Conservation (phyloP, 108 stramenopile species). For the Cyclotella sp. region DNA sequence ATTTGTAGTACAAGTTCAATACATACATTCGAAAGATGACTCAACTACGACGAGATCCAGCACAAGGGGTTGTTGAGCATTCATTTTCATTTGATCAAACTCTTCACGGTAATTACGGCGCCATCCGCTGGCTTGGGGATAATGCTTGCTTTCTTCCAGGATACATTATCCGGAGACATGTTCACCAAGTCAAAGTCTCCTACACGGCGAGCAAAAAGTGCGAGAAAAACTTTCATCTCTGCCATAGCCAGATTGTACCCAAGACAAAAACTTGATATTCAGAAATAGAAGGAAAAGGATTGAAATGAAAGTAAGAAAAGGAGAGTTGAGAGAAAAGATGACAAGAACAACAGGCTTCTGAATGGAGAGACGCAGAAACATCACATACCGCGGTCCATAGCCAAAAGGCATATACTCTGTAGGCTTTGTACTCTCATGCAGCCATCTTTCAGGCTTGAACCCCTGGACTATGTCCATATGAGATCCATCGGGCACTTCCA, state of each 20-base stretch:
- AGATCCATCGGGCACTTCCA: conserved; percentile 30
- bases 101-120: conserved; percentile 25
- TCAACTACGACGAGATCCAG: background rate
- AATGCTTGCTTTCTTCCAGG: conserved; percentile 40
- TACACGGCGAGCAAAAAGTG: conserved; percentile 62
- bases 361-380: background rate
- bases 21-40: background rate
- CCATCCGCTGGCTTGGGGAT: conserved; percentile 47
- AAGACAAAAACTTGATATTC: conserved; percentile 46
- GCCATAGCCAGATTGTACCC: conserved; percentile 57
- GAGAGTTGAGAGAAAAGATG: background rate
- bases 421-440: conserved; percentile 34
- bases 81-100: conserved; percentile 13
- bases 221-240: conserved; percentile 71
- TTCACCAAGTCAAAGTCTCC: conserved; percentile 44
- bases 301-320: background rate
- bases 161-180: conserved; percentile 25
- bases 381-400: conserved; percentile 37
- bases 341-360: background rate
- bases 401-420: conserved; percentile 61
- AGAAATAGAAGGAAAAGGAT: background rate
- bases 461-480: conserved; percentile 61
- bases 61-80: too few species aligned
- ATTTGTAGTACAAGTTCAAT: background rate
- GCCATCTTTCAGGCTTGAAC: conserved; percentile 58